Evolutionary conservation across 106 monocot species (phyloP), one percentile per base, ranked within the genome.

Genomic region (Phalaenopsis aphrodite): DNA sequence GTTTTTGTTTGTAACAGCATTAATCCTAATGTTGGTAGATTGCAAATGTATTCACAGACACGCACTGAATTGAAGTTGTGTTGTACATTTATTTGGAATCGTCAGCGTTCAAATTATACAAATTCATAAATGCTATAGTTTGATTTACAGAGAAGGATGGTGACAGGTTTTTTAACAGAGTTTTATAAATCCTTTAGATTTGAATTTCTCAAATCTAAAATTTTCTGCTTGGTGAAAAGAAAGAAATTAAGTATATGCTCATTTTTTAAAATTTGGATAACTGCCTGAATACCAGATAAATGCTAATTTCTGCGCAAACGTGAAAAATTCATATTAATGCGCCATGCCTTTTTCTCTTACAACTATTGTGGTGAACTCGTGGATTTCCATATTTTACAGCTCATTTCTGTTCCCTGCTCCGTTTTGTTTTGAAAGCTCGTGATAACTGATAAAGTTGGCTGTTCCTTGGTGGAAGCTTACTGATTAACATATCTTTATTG

Each of bases 21-120:
- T 68, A 68, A 68, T 68, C 36, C 68, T 68, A 68, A 68, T 38
- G 68, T 38, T 68, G n/a, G 2, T 68, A n/a, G n/a, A 58, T 38
- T 68, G 11, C 11, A 68, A 12, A 5, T 36, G 38, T 36, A 68
- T 68, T 36, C 10, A 68, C 11, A 3, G 36, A 10, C 69, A 14
- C 16, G 69, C 36, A 69, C 37, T 68, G 57, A 68, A 11, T 12
- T 68, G 37, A 68, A 68, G 5, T 36, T 68, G 24, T 68, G 24
- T 36, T 69, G 4, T 38, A 69, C 69, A 38, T 69, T 69, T 14
- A 69, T 39, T 69, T 39, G 3, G 12, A 14, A 38, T 69, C 39
- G 15, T 5, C 38, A 69, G 39, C 69, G 39, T 69, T 16, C 39
- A 69, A 4, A 14, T 69, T 39, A 69, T 39, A 69, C 38, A 14